Base-by-base conservation (phyloP, 169 alveolate genomes). In the Plasmodium vivax region DNA sequence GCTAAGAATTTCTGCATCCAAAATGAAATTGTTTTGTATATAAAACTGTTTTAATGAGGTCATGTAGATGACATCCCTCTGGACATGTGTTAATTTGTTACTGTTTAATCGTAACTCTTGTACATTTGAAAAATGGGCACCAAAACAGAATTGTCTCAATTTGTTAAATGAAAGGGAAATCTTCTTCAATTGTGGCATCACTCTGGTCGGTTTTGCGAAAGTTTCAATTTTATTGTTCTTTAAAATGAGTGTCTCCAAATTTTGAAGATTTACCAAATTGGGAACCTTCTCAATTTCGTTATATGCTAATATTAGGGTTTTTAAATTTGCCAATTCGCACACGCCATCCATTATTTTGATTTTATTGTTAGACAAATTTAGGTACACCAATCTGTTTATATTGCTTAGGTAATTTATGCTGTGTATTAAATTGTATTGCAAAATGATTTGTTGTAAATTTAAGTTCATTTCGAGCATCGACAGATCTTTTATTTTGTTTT, bases 201-300 rank as follows among this genome's bases (percentile, higher is more conserved):
- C 72, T 58, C 72, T 90, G 30, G 95, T 19, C 16, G 97, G 97
- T 84, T 87, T 43, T 45, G 82, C 82, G 45, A 96, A 87, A 2
- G 79, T 84, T 38, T 95, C 97, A 62, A 96, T 94, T 34, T 56
- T 54, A 72, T 96, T 96, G 68, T 95, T 95, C 71, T 96, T 95
- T 47, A 96, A 85, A 56, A 96, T 96, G n/a, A 96, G 58, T 72
- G 95, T 92, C 79, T 96, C 97, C 95, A 96, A 83, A 62, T 75
- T 87, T 54, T 93, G 90, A 30, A 96, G 84, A 54, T 91, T 88
- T 74, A 82, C 82, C n/a, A 96, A 87, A 82, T 84, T 95, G 12
- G 96, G 96, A 83, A 96, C 96, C 41, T 84, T 62, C 75, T 92
- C 95, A 87, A 92, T 82, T 27, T 73, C 87, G 77, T 85, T 85